phyloP scores from a whole-genome alignment of 805 yeast species.

The Zygosaccharomyces pseudorouxii region DNA sequence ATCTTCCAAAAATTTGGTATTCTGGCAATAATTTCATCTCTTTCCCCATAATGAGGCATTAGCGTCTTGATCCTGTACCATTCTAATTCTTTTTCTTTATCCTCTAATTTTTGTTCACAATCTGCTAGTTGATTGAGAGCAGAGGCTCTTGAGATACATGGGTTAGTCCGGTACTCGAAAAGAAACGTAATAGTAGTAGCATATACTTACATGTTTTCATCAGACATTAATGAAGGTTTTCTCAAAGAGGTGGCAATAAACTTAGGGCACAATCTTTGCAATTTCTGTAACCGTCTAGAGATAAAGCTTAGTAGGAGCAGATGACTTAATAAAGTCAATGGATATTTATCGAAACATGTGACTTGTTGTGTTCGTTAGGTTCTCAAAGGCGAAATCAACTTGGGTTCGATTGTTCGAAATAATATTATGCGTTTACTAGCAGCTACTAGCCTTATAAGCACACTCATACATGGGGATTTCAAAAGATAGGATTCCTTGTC shows the following conservation, averaged over 20 bases:
- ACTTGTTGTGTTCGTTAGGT: no score
- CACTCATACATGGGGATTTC: no score
- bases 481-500: no score
- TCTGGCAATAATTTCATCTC: conserved; percentile 48
- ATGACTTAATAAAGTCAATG: no score
- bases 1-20: conserved; percentile 85
- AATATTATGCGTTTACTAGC: no score
- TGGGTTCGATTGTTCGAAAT: no score
- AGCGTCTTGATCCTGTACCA: conserved; percentile 48
- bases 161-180: conserved; percentile 1
- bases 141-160: conserved; percentile 6
- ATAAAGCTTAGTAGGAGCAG: neutral
- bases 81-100: conserved; percentile 56
- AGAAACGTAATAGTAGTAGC: neutral
- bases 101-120: conserved; percentile 54
- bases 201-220: conserved; percentile 8
- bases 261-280: neutral
- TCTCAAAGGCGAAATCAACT: no score
- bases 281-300: neutral
- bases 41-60: conserved; percentile 50
- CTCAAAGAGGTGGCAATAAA: neutral
- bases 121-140: conserved; percentile 49
- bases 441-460: no score
- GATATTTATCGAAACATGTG: no score
- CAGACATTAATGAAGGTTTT: conserved; percentile 8